Base-by-base conservation (phyloP, 1,284 basidiomycete genomes). In the Porodaedalea pini region DNA sequence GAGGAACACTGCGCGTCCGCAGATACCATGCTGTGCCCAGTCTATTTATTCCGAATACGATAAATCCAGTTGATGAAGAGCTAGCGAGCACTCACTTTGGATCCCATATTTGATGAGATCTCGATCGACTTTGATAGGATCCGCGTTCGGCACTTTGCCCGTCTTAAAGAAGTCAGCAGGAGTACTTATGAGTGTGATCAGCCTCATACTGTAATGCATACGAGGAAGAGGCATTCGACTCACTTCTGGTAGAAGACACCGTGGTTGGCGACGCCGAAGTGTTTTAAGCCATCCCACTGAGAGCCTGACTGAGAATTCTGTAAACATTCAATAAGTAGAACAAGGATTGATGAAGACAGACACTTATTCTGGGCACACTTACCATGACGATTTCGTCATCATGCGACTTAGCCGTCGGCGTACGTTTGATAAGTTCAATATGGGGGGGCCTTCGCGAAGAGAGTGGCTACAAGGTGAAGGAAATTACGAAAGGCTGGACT, bases 281-380 rank as follows among this genome's bases (percentile, higher is more conserved):
- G 85, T 60, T 79, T 77, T 63, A 86, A 58, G 2, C 87, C 84
- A 63, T 89, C 88, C 86, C 87, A 88, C 62, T 90, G 88, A 2
- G 85, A 79, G 23, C 87, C 85, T 0, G 84, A 85, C 72, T 89
- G 87, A 0, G 85, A 84, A 62, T 90, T 89, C 83, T 88, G 61
- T 17, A 4, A 55, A 31, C 52, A 23, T n/a, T 10, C 13, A n/a
- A 40, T 19, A 23, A 39, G 27, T 17, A 39, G 39, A 50, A 40
- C 23, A 25, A 49, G 60, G 39, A 52, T 34, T 32, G 17, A 55
- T n/a, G 29, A 32, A 19, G 27, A 21, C 4, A 23, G 10, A 36
- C 6, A 8, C 19, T 37, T 21, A 39, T 25, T 52, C 31, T n/a
- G 21, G 1, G 23, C n/a, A 40, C 50, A 70, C 79, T 34, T 63